Base-by-base conservation (phyloP, 1,284 basidiomycete species). In the Ceratobasidium sp. region DNA sequence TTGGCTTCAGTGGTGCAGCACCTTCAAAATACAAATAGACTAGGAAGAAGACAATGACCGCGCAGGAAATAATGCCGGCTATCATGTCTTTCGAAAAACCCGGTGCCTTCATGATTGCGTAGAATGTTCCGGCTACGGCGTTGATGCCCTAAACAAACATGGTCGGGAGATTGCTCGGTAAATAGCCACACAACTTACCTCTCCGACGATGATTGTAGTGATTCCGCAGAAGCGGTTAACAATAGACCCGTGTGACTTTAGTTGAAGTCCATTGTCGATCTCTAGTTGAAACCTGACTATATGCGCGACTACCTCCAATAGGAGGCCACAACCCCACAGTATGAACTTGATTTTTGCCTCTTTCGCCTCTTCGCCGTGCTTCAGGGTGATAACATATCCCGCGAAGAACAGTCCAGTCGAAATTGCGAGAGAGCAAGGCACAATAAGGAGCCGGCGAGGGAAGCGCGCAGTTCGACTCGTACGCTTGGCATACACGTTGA, bases 21-120 rank as follows among this genome's bases (percentile, higher is more conserved):
- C 74, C 64, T 54, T 76, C 74, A 44, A 76, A 76, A 48, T 76
- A 76, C 20, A 76, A 50, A 23, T 76, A 76, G 20, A 61, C 28
- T n/a, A 76, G 52, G 64, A 76, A 76, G 42, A 76, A 76, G 9
- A 76, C 52, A n/a, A 76, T 67, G 3, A 76, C 7, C 7, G 28
- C 74, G 13, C 64, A 76, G 33, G 64, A 76, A 4, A 76, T 28
- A 23, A 76, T 40, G 1, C 50, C 50, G 1, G n/a, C 42, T 1
- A 40, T 64, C 1, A 61, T 76, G 0, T 64, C 23, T 28, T 40
- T 44, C 13, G 64, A 40, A 28, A 76, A 67, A 33, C 54, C 74
- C 46, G 74, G 74, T 3, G 74, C 74, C 44, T 67, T 65, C 23
- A 59, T 33, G n/a, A 76, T 67, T 0, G 54, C 64, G 13, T 67